Percentiles rank a stretch among this genome's conserved stretches.
These are phyloP conservation scores for Cryptococcus maquisensis DNA, from an alignment of 1,284 basidiomycete genomes.

Conservation along the genomic window DNA sequence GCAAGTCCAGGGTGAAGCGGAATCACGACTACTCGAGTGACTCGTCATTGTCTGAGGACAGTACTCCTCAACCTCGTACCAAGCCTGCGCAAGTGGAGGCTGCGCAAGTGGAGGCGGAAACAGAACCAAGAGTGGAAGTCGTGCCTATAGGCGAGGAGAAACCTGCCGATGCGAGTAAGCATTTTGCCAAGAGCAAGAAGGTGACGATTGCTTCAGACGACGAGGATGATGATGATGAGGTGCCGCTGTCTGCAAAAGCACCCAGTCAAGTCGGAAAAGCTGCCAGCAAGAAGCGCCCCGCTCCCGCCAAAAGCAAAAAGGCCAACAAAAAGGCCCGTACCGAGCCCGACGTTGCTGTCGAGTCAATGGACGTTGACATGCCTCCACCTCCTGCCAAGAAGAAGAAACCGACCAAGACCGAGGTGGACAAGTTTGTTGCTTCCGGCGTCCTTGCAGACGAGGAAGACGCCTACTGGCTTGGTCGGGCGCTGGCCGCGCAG, in stretches of 20 bases:
- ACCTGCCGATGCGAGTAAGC: too few relatives aligned
- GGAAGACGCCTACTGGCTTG: conserved; percentile 84
- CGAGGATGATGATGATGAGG: background rate
- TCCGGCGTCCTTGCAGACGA: conserved; percentile 71
- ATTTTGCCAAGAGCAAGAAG: background rate
- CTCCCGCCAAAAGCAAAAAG: conserved; percentile 22
- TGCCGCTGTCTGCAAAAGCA: background rate
- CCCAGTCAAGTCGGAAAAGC: too few relatives aligned
- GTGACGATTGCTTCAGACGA: conserved; percentile 8
- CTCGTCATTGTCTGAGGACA: conserved; percentile 11
- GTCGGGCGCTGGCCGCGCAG: conserved; percentile 56
- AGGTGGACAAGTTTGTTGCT: conserved; percentile 36
- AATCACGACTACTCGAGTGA: background rate
- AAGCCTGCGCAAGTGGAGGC: background rate
- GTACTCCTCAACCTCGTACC: background rate
- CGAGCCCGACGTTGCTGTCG: conserved; percentile 9
- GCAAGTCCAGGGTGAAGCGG: too few relatives aligned
- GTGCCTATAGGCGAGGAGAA: background rate
- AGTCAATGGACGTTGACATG: conserved; percentile 31
- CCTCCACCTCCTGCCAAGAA: conserved; percentile 5
- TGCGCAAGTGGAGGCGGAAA: background rate
- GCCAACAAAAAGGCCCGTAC: conserved; percentile 31
- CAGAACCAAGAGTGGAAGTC: background rate
- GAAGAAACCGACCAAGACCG: conserved; percentile 17
- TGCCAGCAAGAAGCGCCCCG: conserved; percentile 18